Conservation (phyloP, 352 stramenopile genomes). For the Globisporangium lucens region DNA sequence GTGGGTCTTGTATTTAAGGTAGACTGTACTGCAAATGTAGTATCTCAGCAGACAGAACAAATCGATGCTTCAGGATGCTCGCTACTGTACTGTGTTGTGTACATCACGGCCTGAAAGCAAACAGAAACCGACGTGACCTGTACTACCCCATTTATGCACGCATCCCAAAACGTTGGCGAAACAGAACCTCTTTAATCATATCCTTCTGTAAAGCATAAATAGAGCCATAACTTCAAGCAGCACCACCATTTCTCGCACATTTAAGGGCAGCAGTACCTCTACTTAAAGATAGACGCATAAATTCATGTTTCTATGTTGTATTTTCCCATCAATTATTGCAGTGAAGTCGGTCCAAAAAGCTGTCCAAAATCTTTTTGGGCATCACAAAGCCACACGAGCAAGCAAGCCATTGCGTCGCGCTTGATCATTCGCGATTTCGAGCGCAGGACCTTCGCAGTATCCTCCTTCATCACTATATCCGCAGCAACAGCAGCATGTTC, state of each 20-base stretch:
- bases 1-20: not conserved
- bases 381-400: not conserved
- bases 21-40: not conserved
- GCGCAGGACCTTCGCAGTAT: not conserved
- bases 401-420: not conserved
- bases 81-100: not conserved
- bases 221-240: not conserved
- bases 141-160: not conserved
- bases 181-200: not conserved
- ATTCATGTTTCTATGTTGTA: not conserved
- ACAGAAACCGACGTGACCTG: constrained; percentile 8
- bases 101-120: not conserved
- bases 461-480: not conserved
- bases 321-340: not conserved
- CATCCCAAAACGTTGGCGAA: constrained; percentile 1
- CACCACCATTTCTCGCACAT: not conserved
- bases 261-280: not conserved
- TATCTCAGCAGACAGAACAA: not conserved
- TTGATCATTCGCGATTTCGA: not conserved
- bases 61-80: not conserved
- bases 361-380: not conserved
- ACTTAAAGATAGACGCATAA: not conserved
- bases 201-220: not conserved
- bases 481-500: constrained; percentile 8
- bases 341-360: not conserved